Conservation (phyloP, 2,329 filamentous ascomycete genomes). For the Microsporum canis region DNA sequence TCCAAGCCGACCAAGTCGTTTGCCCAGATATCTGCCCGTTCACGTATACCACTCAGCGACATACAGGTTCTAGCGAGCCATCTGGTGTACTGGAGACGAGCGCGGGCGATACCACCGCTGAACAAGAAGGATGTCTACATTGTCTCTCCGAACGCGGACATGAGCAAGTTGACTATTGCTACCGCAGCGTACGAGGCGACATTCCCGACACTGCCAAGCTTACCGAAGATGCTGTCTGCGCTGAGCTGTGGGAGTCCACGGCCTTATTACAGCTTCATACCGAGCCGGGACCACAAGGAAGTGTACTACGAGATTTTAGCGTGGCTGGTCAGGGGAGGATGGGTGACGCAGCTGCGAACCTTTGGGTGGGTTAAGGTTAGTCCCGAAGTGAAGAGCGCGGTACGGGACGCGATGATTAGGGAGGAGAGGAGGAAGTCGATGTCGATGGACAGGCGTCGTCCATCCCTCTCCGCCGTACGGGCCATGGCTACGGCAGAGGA, state of each 20-base stretch:
- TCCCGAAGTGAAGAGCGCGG: slow-evolving; percentile 70
- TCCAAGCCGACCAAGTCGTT: slow-evolving; percentile 55
- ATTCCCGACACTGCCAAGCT: slow-evolving; percentile 71
- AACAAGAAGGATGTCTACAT: slow-evolving; percentile 86
- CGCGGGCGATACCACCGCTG: slow-evolving; percentile 79
- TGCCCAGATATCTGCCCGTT: slow-evolving; percentile 52
- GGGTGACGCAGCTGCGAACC: slow-evolving; percentile 86
- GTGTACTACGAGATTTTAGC: slow-evolving; percentile 84
- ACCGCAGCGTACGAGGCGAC: slow-evolving; percentile 60
- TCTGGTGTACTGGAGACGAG: slow-evolving; percentile 90
- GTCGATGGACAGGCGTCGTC: slow-evolving; percentile 10
- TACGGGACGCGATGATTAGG: slow-evolving; percentile 58
- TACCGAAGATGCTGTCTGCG: slow-evolving; percentile 77
- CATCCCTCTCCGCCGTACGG: background rate
- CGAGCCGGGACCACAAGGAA: slow-evolving; percentile 74
- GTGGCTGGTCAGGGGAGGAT: slow-evolving; percentile 84
- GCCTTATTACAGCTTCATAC: slow-evolving; percentile 72
- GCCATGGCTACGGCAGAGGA: background rate
- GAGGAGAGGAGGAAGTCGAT: slow-evolving; percentile 48
- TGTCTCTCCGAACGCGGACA: slow-evolving; percentile 78
- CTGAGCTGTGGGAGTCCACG: slow-evolving; percentile 63
- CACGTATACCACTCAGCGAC: slow-evolving; percentile 61
- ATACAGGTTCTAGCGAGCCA: slow-evolving; percentile 83
- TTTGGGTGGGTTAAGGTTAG: slow-evolving; percentile 82
- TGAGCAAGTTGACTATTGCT: slow-evolving; percentile 57